Evolutionary conservation across 148 eudicot genomes (phyloP).

Genomic region (Spergularia bocconei): DNA sequence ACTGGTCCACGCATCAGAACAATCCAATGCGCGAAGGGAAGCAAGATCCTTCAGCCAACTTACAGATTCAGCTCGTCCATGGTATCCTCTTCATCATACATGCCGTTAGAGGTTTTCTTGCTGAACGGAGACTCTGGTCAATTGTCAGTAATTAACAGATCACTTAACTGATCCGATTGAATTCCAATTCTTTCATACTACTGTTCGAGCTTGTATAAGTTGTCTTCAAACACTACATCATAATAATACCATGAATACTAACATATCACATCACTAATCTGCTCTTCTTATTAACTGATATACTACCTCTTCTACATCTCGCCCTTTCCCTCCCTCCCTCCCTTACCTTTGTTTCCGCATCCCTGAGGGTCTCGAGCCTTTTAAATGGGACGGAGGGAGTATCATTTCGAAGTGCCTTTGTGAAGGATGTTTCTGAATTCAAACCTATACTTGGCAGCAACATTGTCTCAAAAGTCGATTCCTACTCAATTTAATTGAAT

Average conservation of each 20-base stretch:
- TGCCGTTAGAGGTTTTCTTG: slow-evolving; percentile 80
- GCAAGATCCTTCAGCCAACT: slow-evolving; percentile 91
- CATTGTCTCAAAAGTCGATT: too few species aligned
- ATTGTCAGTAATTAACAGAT: slow-evolving; percentile 65
- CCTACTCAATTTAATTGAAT: too few species aligned
- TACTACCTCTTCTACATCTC: too few species aligned
- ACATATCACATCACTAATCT: too few species aligned
- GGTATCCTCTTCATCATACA: slow-evolving; percentile 49
- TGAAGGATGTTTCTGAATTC: too few species aligned
- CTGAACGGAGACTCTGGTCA: slow-evolving; percentile 94
- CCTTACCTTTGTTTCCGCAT: too few species aligned
- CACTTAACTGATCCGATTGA: slow-evolving; percentile 22
- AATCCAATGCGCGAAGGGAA: slow-evolving; percentile 70
- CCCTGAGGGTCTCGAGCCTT: too few species aligned
- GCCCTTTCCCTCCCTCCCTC: too few species aligned
- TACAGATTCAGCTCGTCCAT: slow-evolving; percentile 69
- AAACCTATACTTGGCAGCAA: too few species aligned
- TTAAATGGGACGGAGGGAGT: too few species aligned
- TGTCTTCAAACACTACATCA: neutral
- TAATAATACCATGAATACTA: neutral
- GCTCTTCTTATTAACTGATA: too few species aligned
- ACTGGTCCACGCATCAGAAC: slow-evolving; percentile 77
- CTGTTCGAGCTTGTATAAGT: neutral
- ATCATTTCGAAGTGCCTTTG: too few species aligned
- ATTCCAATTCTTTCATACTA: slow-evolving; percentile 9